Base-by-base conservation (phyloP, 2,329 filamentous ascomycete species). In the Colletotrichum tropicicola region DNA sequence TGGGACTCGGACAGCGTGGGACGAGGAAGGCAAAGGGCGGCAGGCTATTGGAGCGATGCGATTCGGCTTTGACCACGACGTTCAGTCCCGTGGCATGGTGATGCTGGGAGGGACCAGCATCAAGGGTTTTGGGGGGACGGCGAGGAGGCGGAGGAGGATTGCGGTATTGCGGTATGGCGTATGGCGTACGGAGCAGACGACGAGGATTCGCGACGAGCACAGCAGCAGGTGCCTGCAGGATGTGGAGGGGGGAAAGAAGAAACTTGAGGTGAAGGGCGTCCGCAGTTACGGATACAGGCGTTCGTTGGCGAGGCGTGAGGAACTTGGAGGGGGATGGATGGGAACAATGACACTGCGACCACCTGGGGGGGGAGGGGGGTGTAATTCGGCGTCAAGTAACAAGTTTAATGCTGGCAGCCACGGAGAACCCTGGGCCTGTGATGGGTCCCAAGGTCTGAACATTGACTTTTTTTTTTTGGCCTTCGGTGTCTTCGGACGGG, bases 1-100 rank as follows among this genome's bases (percentile, higher is more conserved):
- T 65, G 57, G 61, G 49, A 65, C 56, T 65, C 37, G 56, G 41
- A 60, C 48, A 55, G 49, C 61, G 61, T 65, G 56, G 61, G 61
- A 65, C 57, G 43, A 35, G 39, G 56, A 25, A 60, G 21, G n/a
- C 17, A 12, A 28, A 59, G 9, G 47, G 17, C 56, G 49, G 21
- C 17, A 28, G 48, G 51, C 28, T 51, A 65, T 65, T 65, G 61
- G 61, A 49, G 32, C 56, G 56, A 37, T 21, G 56, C 21, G 35
- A 25, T 60, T 61, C 49, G 32, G 35, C 47, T 49, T 59, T 59
- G 49, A 27, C 32, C 57, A 61, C 56, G 49, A 54, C 30, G 45
- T 61, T 64, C 55, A 59, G 56, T 51, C 25, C 43, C 49, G 65
- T 35, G 53, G 44, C 49, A 60, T 61, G 43, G 57, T 48, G 53